Base-by-base conservation (phyloP, 305 asterid genomes). In the Solanum hybrid region DNA sequence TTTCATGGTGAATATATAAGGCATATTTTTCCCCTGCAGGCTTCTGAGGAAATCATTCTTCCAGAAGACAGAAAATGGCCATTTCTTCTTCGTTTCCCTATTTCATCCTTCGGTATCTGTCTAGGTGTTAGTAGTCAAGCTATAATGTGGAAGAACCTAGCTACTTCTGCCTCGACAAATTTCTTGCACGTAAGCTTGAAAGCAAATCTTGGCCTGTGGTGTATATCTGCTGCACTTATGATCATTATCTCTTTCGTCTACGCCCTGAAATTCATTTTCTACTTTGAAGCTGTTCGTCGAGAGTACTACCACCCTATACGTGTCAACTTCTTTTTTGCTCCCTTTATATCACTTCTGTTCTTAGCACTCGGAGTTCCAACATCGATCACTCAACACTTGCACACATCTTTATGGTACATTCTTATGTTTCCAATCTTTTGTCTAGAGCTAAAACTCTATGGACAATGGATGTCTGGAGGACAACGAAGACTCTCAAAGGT, bases 401-500 rank as follows among this genome's bases (percentile, higher is more conserved):
- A 91, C 28, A 11, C 77, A 6, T 91, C 93, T n/a, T 36, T 93
- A 1, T 97, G 98, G 98, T 96, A 96, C 87, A 13, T 94, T 33
- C 93, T 97, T 7, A 97, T 97, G 99, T 51, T 96, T 0, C 99
- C 99, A 4, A 89, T 97, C 4, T 91, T 94, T 14, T 90, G 79
- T 81, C 94, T 96, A 3, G 98, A 97, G 94, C 80, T 97, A 18
- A 97, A 97, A 90, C 94, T 97, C 31, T 97, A 97, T 87, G 99
- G 99, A 11, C 97, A 96, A 89, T 97, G 99, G 99, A 96, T 96
- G 97, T 97, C 99, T 0, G 99, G 98, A 10, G 98, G 98, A n/a
- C 95, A 96, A 81, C 87, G 98, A 90, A 89, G 96, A 93, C 95
- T 97, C 22, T 97, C 99, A 5, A 97, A 92, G 90, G 98, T 96